A percentile compares a stretch with the other conserved stretches of the same genome.
Conservation (phyloP, 805 yeast species). For the Lipomyces kockii region DNA sequence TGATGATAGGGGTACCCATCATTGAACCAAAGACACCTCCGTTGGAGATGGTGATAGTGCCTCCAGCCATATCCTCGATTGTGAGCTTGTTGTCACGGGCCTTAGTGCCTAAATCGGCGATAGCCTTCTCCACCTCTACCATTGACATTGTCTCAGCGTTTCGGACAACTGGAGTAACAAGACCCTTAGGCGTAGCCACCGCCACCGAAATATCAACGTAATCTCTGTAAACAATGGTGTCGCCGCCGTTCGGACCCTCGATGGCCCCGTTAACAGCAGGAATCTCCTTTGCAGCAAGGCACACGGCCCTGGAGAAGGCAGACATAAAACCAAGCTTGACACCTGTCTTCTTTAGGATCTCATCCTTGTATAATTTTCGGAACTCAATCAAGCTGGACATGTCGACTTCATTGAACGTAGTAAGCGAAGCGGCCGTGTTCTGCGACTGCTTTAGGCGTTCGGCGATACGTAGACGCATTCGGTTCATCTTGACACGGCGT, state of each 20-base stretch:
- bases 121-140: slow-evolving; percentile 87
- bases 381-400: slow-evolving; percentile 89
- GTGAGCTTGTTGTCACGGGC: slow-evolving; percentile 98
- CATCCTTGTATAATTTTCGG: slow-evolving; percentile 97
- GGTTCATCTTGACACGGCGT: slow-evolving; percentile 95
- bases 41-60: slow-evolving; percentile 97
- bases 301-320: slow-evolving; percentile 90
- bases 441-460: slow-evolving; percentile 99
- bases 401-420: slow-evolving; percentile 98
- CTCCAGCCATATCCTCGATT: slow-evolving; percentile 98
- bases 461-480: slow-evolving; percentile 98
- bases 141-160: slow-evolving; percentile 91
- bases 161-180: slow-evolving; percentile 97
- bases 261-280: slow-evolving; percentile 96
- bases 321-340: slow-evolving; percentile 99
- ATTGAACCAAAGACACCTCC: slow-evolving; percentile 99
- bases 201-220: slow-evolving; percentile 95
- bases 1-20: slow-evolving; percentile 97
- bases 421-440: slow-evolving; percentile 96
- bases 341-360: slow-evolving; percentile 89
- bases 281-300: slow-evolving; percentile 89
- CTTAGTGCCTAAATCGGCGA: slow-evolving; percentile 77
- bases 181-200: slow-evolving; percentile 98
- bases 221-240: slow-evolving; percentile 94
- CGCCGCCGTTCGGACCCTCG: slow-evolving; percentile 69